These are phyloP conservation scores for Paratrimastix pyriformis DNA, from an alignment of 78 protist genomes.

Conservation along the genomic window DNA sequence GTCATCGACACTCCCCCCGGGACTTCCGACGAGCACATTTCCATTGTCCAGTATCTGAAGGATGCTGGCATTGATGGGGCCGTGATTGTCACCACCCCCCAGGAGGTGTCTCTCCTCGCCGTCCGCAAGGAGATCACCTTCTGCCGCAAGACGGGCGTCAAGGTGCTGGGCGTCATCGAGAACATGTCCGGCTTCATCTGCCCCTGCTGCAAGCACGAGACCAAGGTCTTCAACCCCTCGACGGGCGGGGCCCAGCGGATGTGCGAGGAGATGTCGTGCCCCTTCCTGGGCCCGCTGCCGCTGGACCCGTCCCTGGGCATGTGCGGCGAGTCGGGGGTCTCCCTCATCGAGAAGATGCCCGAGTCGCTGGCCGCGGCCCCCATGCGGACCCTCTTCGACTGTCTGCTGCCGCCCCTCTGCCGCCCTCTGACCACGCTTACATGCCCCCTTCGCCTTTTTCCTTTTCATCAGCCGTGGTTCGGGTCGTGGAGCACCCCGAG, in stretches of 20 bases:
- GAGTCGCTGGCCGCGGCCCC: too few species aligned
- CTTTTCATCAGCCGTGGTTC: too few species aligned
- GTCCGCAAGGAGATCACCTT: slow-evolving; percentile 88
- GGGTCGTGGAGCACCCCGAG: too few species aligned
- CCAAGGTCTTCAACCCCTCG: slow-evolving; percentile 16
- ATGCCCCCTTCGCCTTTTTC: too few species aligned
- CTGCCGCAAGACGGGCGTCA: slow-evolving; percentile 68
- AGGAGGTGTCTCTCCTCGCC: slow-evolving; percentile 44
- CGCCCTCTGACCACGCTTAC: too few species aligned
- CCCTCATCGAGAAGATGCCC: too few species aligned
- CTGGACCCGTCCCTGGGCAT: slow-evolving; percentile 41
- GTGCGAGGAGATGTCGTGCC: slow-evolving; percentile 17
- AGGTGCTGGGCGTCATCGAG: slow-evolving; percentile 94
- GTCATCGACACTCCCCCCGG: slow-evolving; percentile 98
- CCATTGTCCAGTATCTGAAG: slow-evolving; percentile 62
- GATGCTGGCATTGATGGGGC: slow-evolving; percentile 67
- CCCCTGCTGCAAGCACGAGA: slow-evolving; percentile 62
- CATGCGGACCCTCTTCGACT: too few species aligned
- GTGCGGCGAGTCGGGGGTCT: too few species aligned
- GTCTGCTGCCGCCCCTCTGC: too few species aligned
- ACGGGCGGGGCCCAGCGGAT: slow-evolving; percentile 28
- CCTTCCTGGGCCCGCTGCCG: slow-evolving; percentile 50
- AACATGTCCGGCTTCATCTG: slow-evolving; percentile 97
- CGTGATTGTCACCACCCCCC: slow-evolving; percentile 94
- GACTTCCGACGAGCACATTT: slow-evolving; percentile 97